Conservation (phyloP, 2,329 filamentous ascomycete species). For the Onygenales sp. region DNA sequence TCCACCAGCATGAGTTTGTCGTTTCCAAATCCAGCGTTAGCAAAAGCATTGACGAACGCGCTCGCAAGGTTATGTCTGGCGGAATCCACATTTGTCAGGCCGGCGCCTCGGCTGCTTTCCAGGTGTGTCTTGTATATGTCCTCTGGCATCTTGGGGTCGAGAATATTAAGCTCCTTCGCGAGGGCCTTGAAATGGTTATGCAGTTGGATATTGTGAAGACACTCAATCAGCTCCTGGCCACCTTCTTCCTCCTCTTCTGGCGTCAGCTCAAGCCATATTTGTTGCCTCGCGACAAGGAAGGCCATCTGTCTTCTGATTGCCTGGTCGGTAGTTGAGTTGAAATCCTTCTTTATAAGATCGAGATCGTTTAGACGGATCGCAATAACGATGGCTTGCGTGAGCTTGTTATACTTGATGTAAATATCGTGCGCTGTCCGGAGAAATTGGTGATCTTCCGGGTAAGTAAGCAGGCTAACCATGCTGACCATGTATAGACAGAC, state of each 20-base stretch:
- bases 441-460: slow-evolving; percentile 94
- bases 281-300: slow-evolving; percentile 84
- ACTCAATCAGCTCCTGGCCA: slow-evolving; percentile 67
- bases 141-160: slow-evolving; percentile 93
- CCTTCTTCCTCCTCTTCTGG: slow-evolving; percentile 51
- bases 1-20: slow-evolving; percentile 97
- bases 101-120: slow-evolving; percentile 85
- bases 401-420: slow-evolving; percentile 86
- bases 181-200: slow-evolving; percentile 89
- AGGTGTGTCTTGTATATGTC: slow-evolving; percentile 99
- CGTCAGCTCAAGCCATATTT: slow-evolving; percentile 67
- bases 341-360: slow-evolving; percentile 71
- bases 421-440: slow-evolving; percentile 86
- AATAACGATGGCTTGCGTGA: slow-evolving; percentile 85
- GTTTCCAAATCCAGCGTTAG: slow-evolving; percentile 88
- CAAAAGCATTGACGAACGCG: slow-evolving; percentile 93
- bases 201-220: slow-evolving; percentile 76
- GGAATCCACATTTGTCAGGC: slow-evolving; percentile 90
- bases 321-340: slow-evolving; percentile 69
- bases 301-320: slow-evolving; percentile 87
- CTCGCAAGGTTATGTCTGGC: slow-evolving; percentile 92
- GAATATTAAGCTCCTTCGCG: slow-evolving; percentile 90
- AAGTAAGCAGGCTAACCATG: slow-evolving; percentile 96
- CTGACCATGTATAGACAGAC: slow-evolving; percentile 98
- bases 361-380: slow-evolving; percentile 88